Evolutionary conservation across 148 eudicot species (phyloP).

Genomic region (Rhododendron vialii): DNA sequence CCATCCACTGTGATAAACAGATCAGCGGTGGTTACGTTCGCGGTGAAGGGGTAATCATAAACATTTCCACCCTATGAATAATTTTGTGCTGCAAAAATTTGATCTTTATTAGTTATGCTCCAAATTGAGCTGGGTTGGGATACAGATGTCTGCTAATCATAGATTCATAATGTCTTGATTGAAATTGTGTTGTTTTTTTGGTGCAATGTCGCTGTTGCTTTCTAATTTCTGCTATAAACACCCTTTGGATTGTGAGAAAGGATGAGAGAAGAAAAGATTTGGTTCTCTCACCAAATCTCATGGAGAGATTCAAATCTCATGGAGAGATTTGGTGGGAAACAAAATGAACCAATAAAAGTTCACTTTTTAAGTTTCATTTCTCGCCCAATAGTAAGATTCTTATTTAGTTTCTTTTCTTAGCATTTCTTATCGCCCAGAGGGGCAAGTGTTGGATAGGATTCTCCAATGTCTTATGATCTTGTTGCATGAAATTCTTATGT

Average conservation of each 20-base stretch:
- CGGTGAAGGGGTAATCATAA: conserved; percentile 56
- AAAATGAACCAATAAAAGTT: neutral
- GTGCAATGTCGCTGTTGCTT: neutral
- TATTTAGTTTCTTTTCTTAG: neutral
- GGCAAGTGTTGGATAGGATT: neutral
- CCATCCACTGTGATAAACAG: conserved; percentile 42
- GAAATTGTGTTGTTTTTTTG: neutral
- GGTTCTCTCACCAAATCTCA: neutral
- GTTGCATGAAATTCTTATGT: neutral
- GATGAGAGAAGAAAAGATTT: neutral
- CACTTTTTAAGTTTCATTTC: neutral
- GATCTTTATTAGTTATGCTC: neutral
- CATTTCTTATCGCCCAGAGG: neutral
- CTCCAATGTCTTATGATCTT: neutral
- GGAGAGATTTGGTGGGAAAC: neutral
- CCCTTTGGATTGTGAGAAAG: neutral
- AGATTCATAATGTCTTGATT: neutral
- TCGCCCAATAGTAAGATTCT: neutral
- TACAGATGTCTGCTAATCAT: neutral
- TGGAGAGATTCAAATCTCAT: neutral
- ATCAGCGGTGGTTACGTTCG: conserved; percentile 55
- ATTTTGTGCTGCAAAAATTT: neutral
- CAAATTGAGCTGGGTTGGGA: neutral
- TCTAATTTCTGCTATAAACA: neutral
- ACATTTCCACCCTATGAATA: neutral